These are phyloP conservation scores for Clonostachys rhizophaga DNA, from an alignment of 2,329 filamentous ascomycete genomes.

Conservation along the genomic window DNA sequence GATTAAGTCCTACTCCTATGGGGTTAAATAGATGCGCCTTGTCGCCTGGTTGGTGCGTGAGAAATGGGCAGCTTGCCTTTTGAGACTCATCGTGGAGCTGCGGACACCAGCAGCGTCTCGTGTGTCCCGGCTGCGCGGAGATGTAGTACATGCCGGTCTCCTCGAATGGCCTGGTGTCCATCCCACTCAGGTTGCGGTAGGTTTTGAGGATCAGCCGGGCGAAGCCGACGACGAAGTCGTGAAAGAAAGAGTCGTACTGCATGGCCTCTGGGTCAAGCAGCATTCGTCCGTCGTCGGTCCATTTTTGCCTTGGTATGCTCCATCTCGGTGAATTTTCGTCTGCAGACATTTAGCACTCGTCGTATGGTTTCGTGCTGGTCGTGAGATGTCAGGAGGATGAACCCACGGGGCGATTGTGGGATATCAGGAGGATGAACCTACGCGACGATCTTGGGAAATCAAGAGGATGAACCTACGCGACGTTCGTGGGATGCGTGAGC, in stretches of 20 bases:
- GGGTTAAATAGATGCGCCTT: too few species aligned
- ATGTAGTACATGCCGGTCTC: background rate
- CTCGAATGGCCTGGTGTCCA: background rate
- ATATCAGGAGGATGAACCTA: background rate
- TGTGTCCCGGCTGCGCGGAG: background rate
- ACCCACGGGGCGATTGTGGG: background rate
- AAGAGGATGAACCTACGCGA: background rate
- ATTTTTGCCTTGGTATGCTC: too few species aligned
- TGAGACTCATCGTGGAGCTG: too few species aligned
- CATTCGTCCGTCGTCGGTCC: too few species aligned
- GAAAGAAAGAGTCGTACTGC: background rate
- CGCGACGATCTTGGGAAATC: background rate
- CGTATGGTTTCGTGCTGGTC: background rate
- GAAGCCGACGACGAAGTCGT: background rate
- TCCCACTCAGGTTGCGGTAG: background rate
- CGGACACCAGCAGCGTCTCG: too few species aligned
- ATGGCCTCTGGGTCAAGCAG: background rate
- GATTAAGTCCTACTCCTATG: too few species aligned
- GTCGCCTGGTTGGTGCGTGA: too few species aligned
- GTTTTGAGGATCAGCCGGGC: background rate
- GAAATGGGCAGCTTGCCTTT: too few species aligned
- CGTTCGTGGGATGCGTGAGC: background rate
- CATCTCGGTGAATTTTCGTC: background rate
- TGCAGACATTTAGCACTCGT: background rate
- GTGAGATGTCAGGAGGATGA: background rate